phyloP scores from a whole-genome alignment of 1,284 basidiomycete species.

The Fistulinella cinereoalba region DNA sequence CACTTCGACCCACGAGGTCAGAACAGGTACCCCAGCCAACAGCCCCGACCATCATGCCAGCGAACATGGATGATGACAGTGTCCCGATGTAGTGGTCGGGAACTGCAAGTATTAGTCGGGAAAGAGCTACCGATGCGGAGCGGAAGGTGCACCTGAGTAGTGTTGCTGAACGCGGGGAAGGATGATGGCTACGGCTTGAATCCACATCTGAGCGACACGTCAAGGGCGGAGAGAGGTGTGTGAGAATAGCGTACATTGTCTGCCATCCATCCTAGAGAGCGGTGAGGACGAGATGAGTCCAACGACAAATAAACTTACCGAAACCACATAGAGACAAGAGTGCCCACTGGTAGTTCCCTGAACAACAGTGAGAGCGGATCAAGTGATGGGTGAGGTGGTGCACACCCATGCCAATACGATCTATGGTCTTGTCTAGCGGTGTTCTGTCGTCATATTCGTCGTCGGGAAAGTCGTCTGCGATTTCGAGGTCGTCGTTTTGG shows the following conservation, averaged over 20 bases:
- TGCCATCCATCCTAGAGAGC: conserved; percentile 69
- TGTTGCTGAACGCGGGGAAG: conserved; percentile 90
- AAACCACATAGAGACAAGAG: conserved; percentile 81
- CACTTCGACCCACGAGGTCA: conserved; percentile 79
- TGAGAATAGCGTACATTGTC: conserved; percentile 63
- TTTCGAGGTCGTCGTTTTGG: conserved; percentile 36
- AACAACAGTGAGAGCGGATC: not conserved
- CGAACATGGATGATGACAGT: conserved; percentile 79
- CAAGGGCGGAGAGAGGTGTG: conserved; percentile 22
- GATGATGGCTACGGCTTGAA: conserved; percentile 86
- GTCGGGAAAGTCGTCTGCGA: conserved; percentile 36
- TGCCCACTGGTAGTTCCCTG: conserved; percentile 78
- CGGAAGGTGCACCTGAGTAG: conserved; percentile 56
- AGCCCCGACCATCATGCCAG: conserved; percentile 96
- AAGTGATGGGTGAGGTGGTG: not conserved
- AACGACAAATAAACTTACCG: too few species aligned
- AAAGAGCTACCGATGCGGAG: conserved; percentile 8
- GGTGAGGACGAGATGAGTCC: not conserved
- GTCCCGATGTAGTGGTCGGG: conserved; percentile 73
- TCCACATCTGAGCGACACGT: conserved; percentile 72
- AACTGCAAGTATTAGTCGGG: conserved; percentile 42
- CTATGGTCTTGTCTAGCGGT: conserved; percentile 82
- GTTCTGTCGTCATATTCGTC: conserved; percentile 54
- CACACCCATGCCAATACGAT: conserved; percentile 85
- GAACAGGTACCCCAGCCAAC: conserved; percentile 89